Base-by-base conservation (phyloP, 148 eudicot genomes). In the Hydrangea macrophylla region DNA sequence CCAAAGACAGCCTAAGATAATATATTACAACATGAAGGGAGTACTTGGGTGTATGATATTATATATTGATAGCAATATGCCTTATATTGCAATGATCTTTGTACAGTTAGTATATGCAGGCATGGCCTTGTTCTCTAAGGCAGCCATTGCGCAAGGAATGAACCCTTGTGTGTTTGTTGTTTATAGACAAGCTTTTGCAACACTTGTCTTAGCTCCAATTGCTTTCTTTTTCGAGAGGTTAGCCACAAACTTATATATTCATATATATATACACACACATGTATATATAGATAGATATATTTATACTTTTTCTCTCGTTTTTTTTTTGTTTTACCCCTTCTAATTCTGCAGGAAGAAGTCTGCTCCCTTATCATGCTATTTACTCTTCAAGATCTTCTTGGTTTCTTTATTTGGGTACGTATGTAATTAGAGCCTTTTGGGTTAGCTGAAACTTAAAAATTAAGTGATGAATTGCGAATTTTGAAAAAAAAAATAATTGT, bases 171-270 rank as follows among this genome's bases (percentile, higher is more conserved):
- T 81, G 5, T 81, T 81, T 53, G 78, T 65, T 31, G 69, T 65
- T 27, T 81, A 81, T 68, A 75, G 78, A 11, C 84, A 77, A 66
- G 81, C 76, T n/a, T 70, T 81, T 31, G 84, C 81, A 54, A 70
- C 84, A 9, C 13, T 77, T 20, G 36, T 64, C 58, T 54, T 79
- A 40, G 77, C 78, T 64, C 83, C 81, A 22, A 74, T 79, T 39
- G 81, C 89, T 25, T 78, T 42, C 53, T 81, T 71, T 48, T 40
- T 81, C 22, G 76, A 78, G 25, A 81, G 79, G 77, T 75, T 18
- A 30, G 22, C 0, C 23, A 48, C 17, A 48, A 11, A 48, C 53
- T 15, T 0, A 6, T 48, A 48, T 15, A 0, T 48, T 48, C n/a
- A n/a, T n/a, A 18, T 53, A 22, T 53, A n/a, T 53, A 5, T 53